These are phyloP conservation scores for Shiraia sp. DNA, from an alignment of 2,329 filamentous ascomycete genomes.

Conservation along the genomic window DNA sequence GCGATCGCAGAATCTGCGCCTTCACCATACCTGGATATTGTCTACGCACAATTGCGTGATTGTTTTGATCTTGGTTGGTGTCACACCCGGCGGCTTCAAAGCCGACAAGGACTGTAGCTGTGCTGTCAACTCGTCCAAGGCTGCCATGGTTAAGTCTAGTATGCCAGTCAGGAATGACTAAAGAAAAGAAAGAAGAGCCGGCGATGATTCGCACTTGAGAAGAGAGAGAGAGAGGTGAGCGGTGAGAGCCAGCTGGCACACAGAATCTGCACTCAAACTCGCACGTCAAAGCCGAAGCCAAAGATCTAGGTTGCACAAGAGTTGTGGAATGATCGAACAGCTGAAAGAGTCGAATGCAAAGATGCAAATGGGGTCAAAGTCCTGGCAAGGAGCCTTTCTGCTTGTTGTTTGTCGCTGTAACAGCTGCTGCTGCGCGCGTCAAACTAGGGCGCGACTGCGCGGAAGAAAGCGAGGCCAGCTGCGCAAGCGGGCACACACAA, in stretches of 20 bases:
- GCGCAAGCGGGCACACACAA: conserved; percentile 24
- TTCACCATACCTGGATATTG: conserved; percentile 38
- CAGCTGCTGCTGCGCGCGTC: conserved; percentile 17
- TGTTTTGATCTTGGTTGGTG: conserved; percentile 84
- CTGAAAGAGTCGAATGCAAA: conserved; percentile 21
- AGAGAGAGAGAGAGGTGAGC: conserved; percentile 13
- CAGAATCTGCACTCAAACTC: conserved; percentile 30
- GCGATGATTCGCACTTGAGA: conserved; percentile 11
- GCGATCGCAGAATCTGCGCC: conserved; percentile 11
- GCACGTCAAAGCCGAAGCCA: conserved; percentile 25
- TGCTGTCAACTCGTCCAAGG: conserved; percentile 87
- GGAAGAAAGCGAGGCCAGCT: conserved; percentile 17
- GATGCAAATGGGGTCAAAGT: conserved; percentile 19
- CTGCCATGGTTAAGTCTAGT: conserved; percentile 56
- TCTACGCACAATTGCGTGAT: conserved; percentile 86
- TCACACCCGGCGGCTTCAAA: conserved; percentile 91
- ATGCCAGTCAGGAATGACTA: conserved; percentile 24
- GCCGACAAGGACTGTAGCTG: conserved; percentile 89
- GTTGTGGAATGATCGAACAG: conserved; percentile 27
- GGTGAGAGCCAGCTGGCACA: conserved; percentile 26
- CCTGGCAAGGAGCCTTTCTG: conserved; percentile 1
- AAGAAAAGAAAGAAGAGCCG: conserved; percentile 20
- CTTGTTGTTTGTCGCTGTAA: conserved; percentile 25
- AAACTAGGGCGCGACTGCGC: conserved; percentile 30
- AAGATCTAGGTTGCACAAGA: conserved; percentile 33